Evolutionary conservation across 257 asterid species (phyloP).

Genomic region (Solanum infundibuliforme): DNA sequence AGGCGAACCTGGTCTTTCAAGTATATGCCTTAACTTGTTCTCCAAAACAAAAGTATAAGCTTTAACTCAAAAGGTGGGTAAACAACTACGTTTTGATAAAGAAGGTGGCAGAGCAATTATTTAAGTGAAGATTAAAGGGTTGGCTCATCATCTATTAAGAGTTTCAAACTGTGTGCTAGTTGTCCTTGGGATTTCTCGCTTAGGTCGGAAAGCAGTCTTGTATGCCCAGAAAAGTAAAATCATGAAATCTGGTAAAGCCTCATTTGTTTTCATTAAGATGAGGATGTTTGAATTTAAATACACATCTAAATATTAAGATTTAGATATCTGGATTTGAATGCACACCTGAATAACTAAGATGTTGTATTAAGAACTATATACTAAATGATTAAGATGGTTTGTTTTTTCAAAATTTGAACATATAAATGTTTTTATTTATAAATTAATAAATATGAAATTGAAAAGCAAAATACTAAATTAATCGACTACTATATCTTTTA

Average conservation of each 20-base stretch:
- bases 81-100: not conserved
- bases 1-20: not conserved
- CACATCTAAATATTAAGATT: not conserved
- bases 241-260: not conserved
- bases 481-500: not conserved
- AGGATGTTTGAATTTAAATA: not conserved
- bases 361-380: not conserved
- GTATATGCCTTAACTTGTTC: not conserved
- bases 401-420: not conserved
- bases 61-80: not conserved
- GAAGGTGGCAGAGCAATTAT: not conserved
- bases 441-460: not conserved
- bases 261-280: not conserved
- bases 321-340: not conserved
- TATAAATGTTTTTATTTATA: not conserved
- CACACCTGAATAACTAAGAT: not conserved
- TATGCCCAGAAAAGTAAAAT: not conserved
- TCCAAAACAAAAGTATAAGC: not conserved
- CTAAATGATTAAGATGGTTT: not conserved
- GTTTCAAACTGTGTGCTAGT: not conserved
- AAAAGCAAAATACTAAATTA: not conserved
- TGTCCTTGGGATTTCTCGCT: not conserved
- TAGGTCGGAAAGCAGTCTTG: not conserved
- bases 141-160: not conserved
- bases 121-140: not conserved